A percentile compares a stretch with the other conserved stretches of the same genome.
These are phyloP conservation scores for Elsinoe arachidis DNA, from an alignment of 2,329 filamentous ascomycete genomes.

Conservation along the genomic window DNA sequence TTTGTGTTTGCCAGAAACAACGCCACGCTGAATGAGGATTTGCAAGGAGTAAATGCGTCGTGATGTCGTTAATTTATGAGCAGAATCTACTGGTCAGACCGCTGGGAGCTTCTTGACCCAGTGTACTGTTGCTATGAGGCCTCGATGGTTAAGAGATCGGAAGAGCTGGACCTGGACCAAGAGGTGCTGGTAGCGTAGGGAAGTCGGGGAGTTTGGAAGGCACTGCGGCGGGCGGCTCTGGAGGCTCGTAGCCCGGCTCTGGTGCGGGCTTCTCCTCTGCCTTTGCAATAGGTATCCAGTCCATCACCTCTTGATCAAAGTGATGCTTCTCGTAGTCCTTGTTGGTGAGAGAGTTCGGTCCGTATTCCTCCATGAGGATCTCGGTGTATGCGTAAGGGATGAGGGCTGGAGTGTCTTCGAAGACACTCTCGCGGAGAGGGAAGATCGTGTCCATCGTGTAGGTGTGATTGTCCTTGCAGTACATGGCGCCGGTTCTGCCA, in stretches of 20 bases:
- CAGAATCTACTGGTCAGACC: not conserved
- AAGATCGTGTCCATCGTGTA: conserved; percentile 49
- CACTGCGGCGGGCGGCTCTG: not conserved
- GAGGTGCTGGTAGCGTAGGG: not conserved
- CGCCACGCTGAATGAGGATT: not conserved
- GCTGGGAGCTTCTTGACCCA: not conserved
- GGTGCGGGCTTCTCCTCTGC: not conserved
- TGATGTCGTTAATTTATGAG: not conserved
- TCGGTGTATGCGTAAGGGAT: conserved; percentile 50
- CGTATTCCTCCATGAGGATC: conserved; percentile 49
- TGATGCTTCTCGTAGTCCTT: conserved; percentile 37
- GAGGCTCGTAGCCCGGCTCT: conserved; percentile 3
- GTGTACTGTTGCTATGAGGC: not conserved
- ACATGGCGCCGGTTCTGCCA: conserved; percentile 37
- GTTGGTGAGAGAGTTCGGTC: conserved; percentile 39
- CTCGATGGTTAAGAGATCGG: not conserved
- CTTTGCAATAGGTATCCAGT: conserved; percentile 23
- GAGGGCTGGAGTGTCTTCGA: conserved; percentile 46
- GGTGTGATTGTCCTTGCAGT: conserved; percentile 50
- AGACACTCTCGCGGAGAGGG: conserved; percentile 46
- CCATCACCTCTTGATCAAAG: conserved; percentile 29
- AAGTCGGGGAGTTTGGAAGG: not conserved
- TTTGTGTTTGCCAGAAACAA: no score
- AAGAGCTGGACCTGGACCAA: not conserved
- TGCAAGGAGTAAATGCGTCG: not conserved